Percentiles rank a stretch among this genome's conserved stretches.
Evolutionary conservation across 2,329 filamentous ascomycete genomes (phyloP).

Genomic region (Ophiocordyceps polyrhachis-furcata): DNA sequence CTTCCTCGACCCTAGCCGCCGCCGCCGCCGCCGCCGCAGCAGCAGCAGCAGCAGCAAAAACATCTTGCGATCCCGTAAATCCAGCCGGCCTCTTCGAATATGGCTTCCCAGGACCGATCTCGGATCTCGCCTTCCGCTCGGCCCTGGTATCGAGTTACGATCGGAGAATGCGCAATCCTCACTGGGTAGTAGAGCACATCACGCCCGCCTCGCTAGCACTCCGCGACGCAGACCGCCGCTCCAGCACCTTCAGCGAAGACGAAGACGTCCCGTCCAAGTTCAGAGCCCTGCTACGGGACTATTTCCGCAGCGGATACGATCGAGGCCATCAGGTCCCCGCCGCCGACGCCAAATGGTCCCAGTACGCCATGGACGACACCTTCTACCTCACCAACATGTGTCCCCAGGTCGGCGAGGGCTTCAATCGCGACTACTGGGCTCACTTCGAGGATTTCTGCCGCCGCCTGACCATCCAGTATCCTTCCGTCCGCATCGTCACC

Average conservation of each 20-base stretch:
- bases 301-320: conserved; percentile 88
- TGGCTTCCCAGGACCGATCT: conserved; percentile 79
- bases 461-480: conserved; percentile 60
- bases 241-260: conserved; percentile 75
- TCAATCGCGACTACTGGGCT: conserved; percentile 98
- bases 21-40: conserved; percentile 5
- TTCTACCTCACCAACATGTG: conserved; percentile 95
- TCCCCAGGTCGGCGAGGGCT: conserved; percentile 92
- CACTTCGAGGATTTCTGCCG: conserved; percentile 97
- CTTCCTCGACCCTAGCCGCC: conserved; percentile 19
- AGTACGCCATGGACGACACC: conserved; percentile 85
- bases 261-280: conserved; percentile 62
- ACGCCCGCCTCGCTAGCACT: conserved; percentile 64
- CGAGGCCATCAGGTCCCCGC: conserved; percentile 93
- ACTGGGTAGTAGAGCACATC: conserved; percentile 95
- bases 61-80: conserved; percentile 36
- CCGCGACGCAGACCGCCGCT: conserved; percentile 63
- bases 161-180: conserved; percentile 73
- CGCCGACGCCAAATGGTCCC: conserved; percentile 90
- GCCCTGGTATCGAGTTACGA: conserved; percentile 80
- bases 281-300: conserved; percentile 79
- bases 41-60: background rate
- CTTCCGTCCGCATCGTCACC: conserved; percentile 77
- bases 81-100: conserved; percentile 65
- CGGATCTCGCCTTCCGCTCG: conserved; percentile 59